Conservation (phyloP, 1,284 basidiomycete species). For the Ustilago crameri region DNA sequence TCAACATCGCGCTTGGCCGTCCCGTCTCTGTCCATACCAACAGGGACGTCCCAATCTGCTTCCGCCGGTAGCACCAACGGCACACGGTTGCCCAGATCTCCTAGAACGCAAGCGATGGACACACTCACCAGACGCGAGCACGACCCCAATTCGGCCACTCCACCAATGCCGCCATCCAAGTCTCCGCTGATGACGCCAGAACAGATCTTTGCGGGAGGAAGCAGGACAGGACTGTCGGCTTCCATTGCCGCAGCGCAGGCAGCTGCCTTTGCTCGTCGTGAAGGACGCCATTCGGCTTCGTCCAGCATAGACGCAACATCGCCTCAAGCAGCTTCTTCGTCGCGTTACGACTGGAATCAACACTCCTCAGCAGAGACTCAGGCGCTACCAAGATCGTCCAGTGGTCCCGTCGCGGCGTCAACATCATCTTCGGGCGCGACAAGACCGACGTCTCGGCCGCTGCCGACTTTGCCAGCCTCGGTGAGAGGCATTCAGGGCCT, state of each 20-base stretch:
- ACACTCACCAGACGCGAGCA: slow-evolving; percentile 31
- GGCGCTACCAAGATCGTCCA: not conserved
- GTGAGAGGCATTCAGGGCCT: slow-evolving; percentile 15
- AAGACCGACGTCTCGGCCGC: slow-evolving; percentile 2
- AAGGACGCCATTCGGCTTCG: slow-evolving; percentile 15
- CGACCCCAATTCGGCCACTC: slow-evolving; percentile 3
- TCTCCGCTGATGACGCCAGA: slow-evolving; percentile 45
- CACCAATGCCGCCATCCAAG: slow-evolving; percentile 31
- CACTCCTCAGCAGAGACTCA: not conserved
- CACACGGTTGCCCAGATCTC: slow-evolving; percentile 20
- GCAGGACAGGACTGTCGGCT: slow-evolving; percentile 32
- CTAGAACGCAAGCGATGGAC: slow-evolving; percentile 45
- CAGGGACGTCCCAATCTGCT: not conserved
- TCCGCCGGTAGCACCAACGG: not conserved
- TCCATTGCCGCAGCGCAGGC: slow-evolving; percentile 47
- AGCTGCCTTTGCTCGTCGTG: slow-evolving; percentile 33
- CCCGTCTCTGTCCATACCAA: not conserved
- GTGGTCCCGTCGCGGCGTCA: not conserved
- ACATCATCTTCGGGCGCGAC: not conserved
- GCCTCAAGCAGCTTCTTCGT: not conserved
- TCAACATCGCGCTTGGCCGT: slow-evolving; percentile 1
- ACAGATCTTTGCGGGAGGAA: slow-evolving; percentile 22
- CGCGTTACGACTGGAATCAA: not conserved
- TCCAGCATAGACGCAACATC: slow-evolving; percentile 4
- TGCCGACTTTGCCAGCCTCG: slow-evolving; percentile 20